Evolutionary conservation across 2,329 filamentous ascomycete species (phyloP), one percentile per base, ranked within the genome.

Genomic region (Pseudodiploospora longispora): DNA sequence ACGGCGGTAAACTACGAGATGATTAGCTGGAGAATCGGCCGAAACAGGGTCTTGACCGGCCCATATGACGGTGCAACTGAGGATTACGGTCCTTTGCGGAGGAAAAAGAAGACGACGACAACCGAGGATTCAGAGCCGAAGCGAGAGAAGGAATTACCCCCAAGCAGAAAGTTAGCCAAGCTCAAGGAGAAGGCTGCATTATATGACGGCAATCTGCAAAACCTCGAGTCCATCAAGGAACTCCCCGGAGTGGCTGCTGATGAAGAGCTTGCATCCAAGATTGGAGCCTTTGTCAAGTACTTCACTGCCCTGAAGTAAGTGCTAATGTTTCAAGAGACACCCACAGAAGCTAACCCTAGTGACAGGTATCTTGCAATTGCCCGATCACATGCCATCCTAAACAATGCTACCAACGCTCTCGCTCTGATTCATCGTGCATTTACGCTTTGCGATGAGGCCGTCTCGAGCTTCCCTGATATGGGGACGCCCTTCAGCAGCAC

Each of bases 1-100:
- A 94, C 94, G 0, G 89, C 91, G 2, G 87, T 97, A 45, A 95
- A 93, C 64, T 97, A 95, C 62, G 87, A 87, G 52, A 80, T 96
- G 64, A 85, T 98, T 45, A 90, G 87, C 59, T 97, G 90, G 90
- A 79, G 93, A 61, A 87, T 97, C 51, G 91, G 91, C 28, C 83
- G 93, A 39, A 97, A 98, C 64, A 77, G 93, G 43, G 84, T 95
- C 0, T 70, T 98, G 49, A 87, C 88, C 41, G 90, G 91, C n/a
- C 70, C 78, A 6, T 75, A 85, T 43, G 91, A 97, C 55, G 91
- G 91, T 3, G 75, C 87, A 10, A 63, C 75, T 10, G 64, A 76
- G 19, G 72, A 75, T 12, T 74, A 74, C 46, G 68, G 65, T 4
- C 62, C 64, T 3, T 66, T 64, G 37, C 71, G 69, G 50, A 76